Evolutionary conservation across 805 yeast species (phyloP).

Genomic region (Candida taoyuanica): DNA sequence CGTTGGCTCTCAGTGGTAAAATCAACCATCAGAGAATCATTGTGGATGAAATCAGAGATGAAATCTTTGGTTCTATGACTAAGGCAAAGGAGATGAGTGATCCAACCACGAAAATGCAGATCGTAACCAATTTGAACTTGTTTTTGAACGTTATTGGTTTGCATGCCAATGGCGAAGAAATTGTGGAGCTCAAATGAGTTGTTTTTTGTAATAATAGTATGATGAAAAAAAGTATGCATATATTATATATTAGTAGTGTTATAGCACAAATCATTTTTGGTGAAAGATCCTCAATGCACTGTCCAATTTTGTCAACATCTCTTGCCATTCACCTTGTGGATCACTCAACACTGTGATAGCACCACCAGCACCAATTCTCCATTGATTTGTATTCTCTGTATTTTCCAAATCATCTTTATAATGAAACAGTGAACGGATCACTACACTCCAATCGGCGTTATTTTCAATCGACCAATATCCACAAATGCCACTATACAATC

Average conservation of each 20-base stretch:
- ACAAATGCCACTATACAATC: conserved; percentile 88
- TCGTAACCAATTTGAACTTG: conserved; percentile 78
- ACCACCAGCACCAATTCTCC: conserved; percentile 98
- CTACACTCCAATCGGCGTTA: conserved; percentile 93
- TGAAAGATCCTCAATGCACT: conserved; percentile 51
- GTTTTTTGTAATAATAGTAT: neutral
- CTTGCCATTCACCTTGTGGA: conserved; percentile 85
- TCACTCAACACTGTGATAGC: conserved; percentile 90
- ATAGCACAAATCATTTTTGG: neutral
- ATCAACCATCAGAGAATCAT: conserved; percentile 87
- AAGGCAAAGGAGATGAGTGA: conserved; percentile 57
- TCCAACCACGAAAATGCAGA: conserved; percentile 44
- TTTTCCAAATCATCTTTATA: conserved; percentile 45
- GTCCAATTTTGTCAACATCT: conserved; percentile 74
- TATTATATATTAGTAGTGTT: no score
- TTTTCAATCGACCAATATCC: conserved; percentile 93
- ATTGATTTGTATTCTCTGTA: conserved; percentile 33
- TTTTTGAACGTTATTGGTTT: conserved; percentile 96
- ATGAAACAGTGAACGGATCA: conserved; percentile 77
- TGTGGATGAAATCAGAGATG: conserved; percentile 91
- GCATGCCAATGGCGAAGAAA: conserved; percentile 85
- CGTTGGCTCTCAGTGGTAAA: conserved; percentile 87
- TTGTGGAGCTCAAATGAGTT: conserved; percentile 60
- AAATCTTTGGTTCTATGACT: conserved; percentile 82
- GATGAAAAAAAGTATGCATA: neutral